These are phyloP conservation scores for Isatis tinctoria DNA, from an alignment of 345 rosid genomes.

Conservation along the genomic window DNA sequence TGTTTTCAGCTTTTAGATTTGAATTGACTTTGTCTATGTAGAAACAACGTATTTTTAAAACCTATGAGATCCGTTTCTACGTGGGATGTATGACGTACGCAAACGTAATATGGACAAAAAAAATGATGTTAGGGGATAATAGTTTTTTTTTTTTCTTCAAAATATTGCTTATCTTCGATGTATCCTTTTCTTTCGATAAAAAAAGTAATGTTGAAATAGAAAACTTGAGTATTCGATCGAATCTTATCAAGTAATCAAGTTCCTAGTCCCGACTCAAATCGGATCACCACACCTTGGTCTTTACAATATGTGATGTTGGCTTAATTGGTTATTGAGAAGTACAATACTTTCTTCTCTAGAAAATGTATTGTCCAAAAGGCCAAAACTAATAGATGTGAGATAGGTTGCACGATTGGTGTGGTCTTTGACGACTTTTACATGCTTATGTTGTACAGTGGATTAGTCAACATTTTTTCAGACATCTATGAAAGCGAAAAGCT, in stretches of 20 bases:
- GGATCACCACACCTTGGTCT: neutral
- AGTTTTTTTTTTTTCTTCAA: too few species aligned
- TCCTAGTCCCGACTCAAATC: neutral
- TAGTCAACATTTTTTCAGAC: constrained; percentile 18
- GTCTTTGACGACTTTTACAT: constrained; percentile 14
- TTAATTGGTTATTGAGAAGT: neutral
- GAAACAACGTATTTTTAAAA: neutral
- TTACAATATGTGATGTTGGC: neutral
- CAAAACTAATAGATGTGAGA: neutral
- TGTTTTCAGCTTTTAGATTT: neutral
- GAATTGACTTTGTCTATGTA: neutral
- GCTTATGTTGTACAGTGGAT: constrained; percentile 10
- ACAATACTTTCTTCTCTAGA: neutral
- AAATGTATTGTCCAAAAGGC: neutral
- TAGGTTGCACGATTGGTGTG: constrained; percentile 19
- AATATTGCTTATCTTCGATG: neutral
- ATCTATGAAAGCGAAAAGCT: constrained; percentile 8
- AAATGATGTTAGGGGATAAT: neutral
- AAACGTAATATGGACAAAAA: neutral
- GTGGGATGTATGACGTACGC: neutral
- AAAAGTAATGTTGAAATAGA: neutral
- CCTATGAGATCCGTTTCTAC: neutral
- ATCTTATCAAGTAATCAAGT: neutral
- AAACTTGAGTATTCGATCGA: neutral
- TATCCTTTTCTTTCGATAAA: neutral